Evolutionary conservation across 2,329 filamentous ascomycete genomes (phyloP).

Genomic region (Monosporascus sp.): DNA sequence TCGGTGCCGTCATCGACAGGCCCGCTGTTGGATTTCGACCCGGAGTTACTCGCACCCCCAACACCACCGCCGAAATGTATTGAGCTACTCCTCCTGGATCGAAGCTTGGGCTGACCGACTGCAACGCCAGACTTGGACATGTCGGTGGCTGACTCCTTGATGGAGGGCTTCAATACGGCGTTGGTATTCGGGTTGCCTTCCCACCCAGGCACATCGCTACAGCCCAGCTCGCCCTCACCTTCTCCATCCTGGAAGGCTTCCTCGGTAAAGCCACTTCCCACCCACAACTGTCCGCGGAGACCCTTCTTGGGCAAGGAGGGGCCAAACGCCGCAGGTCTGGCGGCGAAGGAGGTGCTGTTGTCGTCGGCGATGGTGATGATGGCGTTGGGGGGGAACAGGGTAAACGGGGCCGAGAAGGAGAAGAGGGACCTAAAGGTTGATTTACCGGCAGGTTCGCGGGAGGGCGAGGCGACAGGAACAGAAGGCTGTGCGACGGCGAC

Average conservation of each 20-base stretch:
- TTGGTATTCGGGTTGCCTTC: slow-evolving; percentile 44
- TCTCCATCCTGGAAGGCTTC: slow-evolving; percentile 61
- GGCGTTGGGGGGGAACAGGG: slow-evolving; percentile 89
- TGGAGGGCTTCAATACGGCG: slow-evolving; percentile 34
- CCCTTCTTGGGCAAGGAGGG: slow-evolving; percentile 70
- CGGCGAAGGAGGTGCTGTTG: slow-evolving; percentile 95
- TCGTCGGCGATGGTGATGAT: slow-evolving; percentile 96
- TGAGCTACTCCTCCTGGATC: slow-evolving; percentile 29
- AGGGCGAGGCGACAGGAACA: slow-evolving; percentile 9
- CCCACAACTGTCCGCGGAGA: slow-evolving; percentile 86
- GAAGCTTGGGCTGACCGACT: slow-evolving; percentile 27
- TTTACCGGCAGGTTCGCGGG: slow-evolving; percentile 27
- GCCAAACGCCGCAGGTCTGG: slow-evolving; percentile 88
- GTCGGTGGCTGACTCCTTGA: slow-evolving; percentile 25
- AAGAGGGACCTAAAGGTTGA: slow-evolving; percentile 54
- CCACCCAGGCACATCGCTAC: slow-evolving; percentile 92
- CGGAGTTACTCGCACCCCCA: slow-evolving; percentile 15
- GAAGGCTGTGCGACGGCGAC: slow-evolving; percentile 26
- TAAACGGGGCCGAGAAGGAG: slow-evolving; percentile 71
- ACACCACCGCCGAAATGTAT: slow-evolving; percentile 27
- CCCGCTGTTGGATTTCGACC: slow-evolving; percentile 25
- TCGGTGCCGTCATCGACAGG: slow-evolving; percentile 71
- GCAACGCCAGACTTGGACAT: slow-evolving; percentile 24
- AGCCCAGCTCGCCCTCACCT: slow-evolving; percentile 82
- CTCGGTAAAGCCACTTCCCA: slow-evolving; percentile 86